phyloP scores from a whole-genome alignment of 495 filamentous ascomycete genomes.

The Aspergillus steynii region DNA sequence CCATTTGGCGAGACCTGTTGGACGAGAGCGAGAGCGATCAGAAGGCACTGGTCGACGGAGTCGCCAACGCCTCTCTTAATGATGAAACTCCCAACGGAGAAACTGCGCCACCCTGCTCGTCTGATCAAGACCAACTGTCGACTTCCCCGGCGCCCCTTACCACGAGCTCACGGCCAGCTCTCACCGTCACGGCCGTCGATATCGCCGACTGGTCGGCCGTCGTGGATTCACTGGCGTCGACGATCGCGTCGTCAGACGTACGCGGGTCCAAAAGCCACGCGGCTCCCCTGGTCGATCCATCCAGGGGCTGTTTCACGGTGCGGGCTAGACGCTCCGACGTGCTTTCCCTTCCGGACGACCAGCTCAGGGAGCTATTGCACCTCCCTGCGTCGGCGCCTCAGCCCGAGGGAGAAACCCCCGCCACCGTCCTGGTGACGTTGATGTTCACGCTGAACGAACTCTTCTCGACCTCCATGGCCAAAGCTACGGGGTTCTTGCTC shows the following conservation, averaged over 20 bases:
- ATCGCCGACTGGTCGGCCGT: conserved; percentile 74
- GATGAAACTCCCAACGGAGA: conserved; percentile 3
- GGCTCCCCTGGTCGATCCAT: conserved; percentile 54
- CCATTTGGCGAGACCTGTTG: conserved; percentile 52
- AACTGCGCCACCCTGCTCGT: neutral
- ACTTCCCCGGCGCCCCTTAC: neutral
- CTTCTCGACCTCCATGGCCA: conserved; percentile 70
- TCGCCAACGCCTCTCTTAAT: conserved; percentile 23
- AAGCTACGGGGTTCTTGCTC: conserved; percentile 74
- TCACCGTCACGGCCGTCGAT: conserved; percentile 71
- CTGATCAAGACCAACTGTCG: neutral
- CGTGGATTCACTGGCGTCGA: conserved; percentile 51
- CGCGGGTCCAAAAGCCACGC: conserved; percentile 38
- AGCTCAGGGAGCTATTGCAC: conserved; percentile 41
- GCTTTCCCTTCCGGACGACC: conserved; percentile 47
- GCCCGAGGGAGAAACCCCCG: neutral
- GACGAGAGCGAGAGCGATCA: conserved; percentile 7
- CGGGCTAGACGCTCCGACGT: conserved; percentile 64
- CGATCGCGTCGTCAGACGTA: conserved; percentile 37
- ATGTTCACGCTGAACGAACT: conserved; percentile 98
- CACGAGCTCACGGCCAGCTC: conserved; percentile 10
- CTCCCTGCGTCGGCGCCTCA: neutral
- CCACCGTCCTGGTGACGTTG: conserved; percentile 66
- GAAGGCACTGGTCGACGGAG: conserved; percentile 4
- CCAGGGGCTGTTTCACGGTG: conserved; percentile 32